phyloP scores from a whole-genome alignment of 495 filamentous ascomycete genomes.

The Aspergillus nidulans region DNA sequence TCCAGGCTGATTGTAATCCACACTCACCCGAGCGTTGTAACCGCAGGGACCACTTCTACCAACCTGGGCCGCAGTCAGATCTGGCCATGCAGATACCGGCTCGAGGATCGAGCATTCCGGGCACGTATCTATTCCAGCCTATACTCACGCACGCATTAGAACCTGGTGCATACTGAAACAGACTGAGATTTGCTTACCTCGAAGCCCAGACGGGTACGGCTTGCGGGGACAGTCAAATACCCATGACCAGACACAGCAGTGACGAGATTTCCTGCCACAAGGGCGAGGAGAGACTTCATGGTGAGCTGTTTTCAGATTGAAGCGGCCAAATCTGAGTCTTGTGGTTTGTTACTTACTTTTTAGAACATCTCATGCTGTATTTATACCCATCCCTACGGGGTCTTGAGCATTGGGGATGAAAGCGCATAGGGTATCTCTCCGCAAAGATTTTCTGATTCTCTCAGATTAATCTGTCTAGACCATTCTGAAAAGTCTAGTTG shows the following conservation, averaged over 20 bases:
- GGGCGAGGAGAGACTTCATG: background rate
- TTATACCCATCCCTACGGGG: too few species aligned
- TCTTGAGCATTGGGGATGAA: too few species aligned
- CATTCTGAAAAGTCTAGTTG: too few species aligned
- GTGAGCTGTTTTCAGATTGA: background rate
- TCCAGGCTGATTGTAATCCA: constrained; percentile 52
- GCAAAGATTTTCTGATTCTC: too few species aligned
- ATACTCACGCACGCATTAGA: too few species aligned
- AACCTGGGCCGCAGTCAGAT: constrained; percentile 41
- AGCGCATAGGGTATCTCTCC: too few species aligned
- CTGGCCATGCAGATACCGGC: constrained; percentile 49
- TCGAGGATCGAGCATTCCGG: constrained; percentile 56
- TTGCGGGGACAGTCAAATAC: constrained; percentile 43
- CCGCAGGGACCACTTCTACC: constrained; percentile 52
- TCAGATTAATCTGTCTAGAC: too few species aligned
- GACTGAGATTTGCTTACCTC: constrained; percentile 37
- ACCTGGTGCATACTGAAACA: too few species aligned
- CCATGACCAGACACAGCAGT: constrained; percentile 28
- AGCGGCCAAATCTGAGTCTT: too few species aligned
- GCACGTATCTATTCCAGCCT: constrained; percentile 50
- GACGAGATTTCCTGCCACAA: background rate
- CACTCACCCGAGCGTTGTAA: constrained; percentile 51
- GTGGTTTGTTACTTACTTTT: too few species aligned
- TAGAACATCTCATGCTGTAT: too few species aligned
- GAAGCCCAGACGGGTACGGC: constrained; percentile 43